Percentiles rank a stretch among this genome's conserved stretches.
Evolutionary conservation across 2,329 filamentous ascomycete genomes (phyloP).

Genomic region (Alternaria sp.): DNA sequence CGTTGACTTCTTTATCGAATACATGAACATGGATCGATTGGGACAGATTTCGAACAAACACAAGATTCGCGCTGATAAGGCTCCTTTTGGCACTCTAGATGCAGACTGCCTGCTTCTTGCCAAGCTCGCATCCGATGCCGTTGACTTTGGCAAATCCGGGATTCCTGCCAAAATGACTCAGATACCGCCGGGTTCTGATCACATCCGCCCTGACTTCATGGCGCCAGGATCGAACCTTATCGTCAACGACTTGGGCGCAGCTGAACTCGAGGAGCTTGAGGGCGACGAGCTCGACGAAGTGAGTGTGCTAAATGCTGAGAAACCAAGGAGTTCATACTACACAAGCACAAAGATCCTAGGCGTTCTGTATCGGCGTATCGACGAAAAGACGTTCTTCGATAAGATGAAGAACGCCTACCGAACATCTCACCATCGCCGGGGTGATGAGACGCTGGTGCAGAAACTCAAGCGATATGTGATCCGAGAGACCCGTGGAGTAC

Average conservation of each 20-base stretch:
- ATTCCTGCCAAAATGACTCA: conserved; percentile 17
- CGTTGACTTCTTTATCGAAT: conserved; percentile 75
- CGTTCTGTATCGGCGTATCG: conserved; percentile 71
- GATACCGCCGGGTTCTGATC: conserved; percentile 24
- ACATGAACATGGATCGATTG: conserved; percentile 52
- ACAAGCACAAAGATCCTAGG: conserved; percentile 72
- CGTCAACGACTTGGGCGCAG: conserved; percentile 42
- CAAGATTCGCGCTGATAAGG: conserved; percentile 50
- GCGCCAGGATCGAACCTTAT: conserved; percentile 51
- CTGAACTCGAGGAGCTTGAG: conserved; percentile 31
- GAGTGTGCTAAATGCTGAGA: conserved; percentile 52
- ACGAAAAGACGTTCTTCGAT: conserved; percentile 69
- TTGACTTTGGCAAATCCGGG: conserved; percentile 42
- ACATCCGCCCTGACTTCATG: conserved; percentile 60
- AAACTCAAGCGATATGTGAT: conserved; percentile 52
- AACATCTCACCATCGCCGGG: not conserved
- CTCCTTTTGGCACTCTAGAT: conserved; percentile 33
- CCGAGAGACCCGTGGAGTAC: conserved; percentile 45
- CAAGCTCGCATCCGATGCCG: conserved; percentile 44
- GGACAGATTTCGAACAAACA: conserved; percentile 52
- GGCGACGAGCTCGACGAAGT: conserved; percentile 48
- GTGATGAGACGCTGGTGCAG: conserved; percentile 30
- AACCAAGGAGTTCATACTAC: conserved; percentile 63
- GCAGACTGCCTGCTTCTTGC: conserved; percentile 47
- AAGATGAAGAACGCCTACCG: conserved; percentile 31